Conservation (phyloP, 805 yeast species). For the Metschnikowia proteae region DNA sequence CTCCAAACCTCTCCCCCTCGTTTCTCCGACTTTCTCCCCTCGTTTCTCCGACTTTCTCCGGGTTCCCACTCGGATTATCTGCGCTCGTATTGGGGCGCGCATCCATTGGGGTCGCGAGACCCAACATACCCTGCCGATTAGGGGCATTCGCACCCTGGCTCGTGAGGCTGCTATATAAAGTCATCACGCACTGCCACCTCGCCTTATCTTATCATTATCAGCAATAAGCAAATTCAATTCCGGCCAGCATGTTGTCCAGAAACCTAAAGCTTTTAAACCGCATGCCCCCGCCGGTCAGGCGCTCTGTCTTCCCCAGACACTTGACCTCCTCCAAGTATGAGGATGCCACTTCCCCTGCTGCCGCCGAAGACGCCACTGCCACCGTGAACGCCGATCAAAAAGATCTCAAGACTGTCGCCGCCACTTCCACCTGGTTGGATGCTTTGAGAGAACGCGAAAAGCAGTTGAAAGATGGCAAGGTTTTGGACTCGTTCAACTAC, state of each 20-base stretch:
- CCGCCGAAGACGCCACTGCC: slow-evolving; percentile 73
- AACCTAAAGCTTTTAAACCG: slow-evolving; percentile 1
- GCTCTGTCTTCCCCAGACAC: background rate
- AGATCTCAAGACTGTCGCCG: slow-evolving; percentile 45
- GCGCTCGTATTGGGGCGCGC: background rate
- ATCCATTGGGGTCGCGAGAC: background rate
- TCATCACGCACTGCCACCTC: background rate
- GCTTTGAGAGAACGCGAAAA: slow-evolving; percentile 72
- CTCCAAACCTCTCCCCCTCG: too few relatives aligned
- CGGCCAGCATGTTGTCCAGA: background rate
- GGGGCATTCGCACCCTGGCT: background rate
- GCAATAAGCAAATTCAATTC: background rate
- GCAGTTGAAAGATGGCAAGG: slow-evolving; percentile 69
- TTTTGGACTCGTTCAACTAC: slow-evolving; percentile 66
- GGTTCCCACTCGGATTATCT: background rate
- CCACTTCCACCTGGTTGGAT: slow-evolving; percentile 77
- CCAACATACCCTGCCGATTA: slow-evolving; percentile 2
- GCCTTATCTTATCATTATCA: background rate
- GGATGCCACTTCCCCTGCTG: slow-evolving; percentile 48
- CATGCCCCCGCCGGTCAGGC: background rate
- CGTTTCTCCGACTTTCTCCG: background rate
- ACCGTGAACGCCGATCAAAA: slow-evolving; percentile 59
- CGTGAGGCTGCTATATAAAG: slow-evolving; percentile 1
- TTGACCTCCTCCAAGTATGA: slow-evolving; percentile 6
- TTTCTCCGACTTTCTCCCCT: too few relatives aligned